These are phyloP conservation scores for Haematococcus sp. DNA, from an alignment of 139 green algal genomes.

Conservation along the genomic window DNA sequence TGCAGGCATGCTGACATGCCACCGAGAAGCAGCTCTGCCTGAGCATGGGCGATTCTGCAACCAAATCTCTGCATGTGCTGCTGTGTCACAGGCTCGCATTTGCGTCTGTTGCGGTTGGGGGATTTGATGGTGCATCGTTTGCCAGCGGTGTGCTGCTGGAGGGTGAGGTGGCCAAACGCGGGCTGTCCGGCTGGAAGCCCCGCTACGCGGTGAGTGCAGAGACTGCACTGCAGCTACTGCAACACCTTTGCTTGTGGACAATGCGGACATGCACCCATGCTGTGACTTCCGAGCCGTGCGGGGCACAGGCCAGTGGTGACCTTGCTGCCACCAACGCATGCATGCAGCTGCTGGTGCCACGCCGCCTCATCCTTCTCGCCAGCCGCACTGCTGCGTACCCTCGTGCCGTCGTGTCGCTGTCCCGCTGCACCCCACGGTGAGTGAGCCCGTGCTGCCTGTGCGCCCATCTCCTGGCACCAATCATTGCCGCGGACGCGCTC, in stretches of 20 bases:
- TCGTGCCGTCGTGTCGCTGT: constrained; percentile 8
- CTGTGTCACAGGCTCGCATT: constrained; percentile 13
- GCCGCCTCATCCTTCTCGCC: constrained; percentile 24
- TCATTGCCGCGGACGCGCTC: too few species aligned
- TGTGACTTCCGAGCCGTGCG: too few species aligned
- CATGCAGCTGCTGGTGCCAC: constrained; percentile 24
- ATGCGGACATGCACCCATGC: too few species aligned
- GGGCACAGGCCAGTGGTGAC: too few species aligned
- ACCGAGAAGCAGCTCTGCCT: too few species aligned
- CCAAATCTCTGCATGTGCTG: too few species aligned
- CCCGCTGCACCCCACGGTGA: constrained; percentile 9
- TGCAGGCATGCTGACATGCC: too few species aligned
- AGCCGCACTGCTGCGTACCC: constrained; percentile 15
- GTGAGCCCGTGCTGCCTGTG: too few species aligned
- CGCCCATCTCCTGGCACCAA: too few species aligned
- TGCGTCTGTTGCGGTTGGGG: background rate
- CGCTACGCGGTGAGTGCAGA: constrained; percentile 33
- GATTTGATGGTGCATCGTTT: constrained; percentile 12
- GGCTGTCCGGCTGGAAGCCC: constrained; percentile 33
- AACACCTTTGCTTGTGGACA: background rate
- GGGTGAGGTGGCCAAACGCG: constrained; percentile 33
- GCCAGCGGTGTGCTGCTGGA: constrained; percentile 39
- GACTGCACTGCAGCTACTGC: background rate
- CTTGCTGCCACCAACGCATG: too few species aligned
- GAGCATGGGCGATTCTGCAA: too few species aligned